Evolutionary conservation across 177 flowering plant species (phyloP), one percentile per base, ranked within the genome.

Genomic region (Vitis hybrid): DNA sequence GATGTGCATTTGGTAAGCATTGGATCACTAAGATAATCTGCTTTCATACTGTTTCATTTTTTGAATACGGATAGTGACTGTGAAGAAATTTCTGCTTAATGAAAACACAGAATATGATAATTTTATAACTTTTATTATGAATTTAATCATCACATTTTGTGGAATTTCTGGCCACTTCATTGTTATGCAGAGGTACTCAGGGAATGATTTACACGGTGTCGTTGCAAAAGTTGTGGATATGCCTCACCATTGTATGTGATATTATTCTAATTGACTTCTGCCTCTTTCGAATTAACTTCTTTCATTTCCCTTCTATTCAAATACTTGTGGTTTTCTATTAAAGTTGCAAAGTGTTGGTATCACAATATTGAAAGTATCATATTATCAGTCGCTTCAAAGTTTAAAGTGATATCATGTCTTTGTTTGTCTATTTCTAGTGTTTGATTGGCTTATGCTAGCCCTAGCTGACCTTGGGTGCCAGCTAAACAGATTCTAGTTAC

Each of bases 221-320:
- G 88, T 94, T 6, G 97, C 95, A 14, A 91, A 89, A 84, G 92
- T 96, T 67, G 70, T 88, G 64, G 99, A 96, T 79, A 96, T 96
- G 98, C 99, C 99, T 63, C 90, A 89, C 66, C 82, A 81, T 56
- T 96, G 99, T 96, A 89, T 56, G 99, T 82, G 15, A 57, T n/a
- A 27, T 8, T 58, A 19, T 40, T 66, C 13, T 61, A 27, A 27
- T 27, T 4, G 30, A 12, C 55, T 51, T 67, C 52, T 27, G 3
- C 3, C 7, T 52, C 57, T 52, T 16, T 51, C 30, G 0, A 27
- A 27, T 27, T 27, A 27, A 27, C 30, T 46, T 19, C 18, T 11
- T 2, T 65, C 46, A 40, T 40, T 40, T 40, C 9, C 48, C 48
- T 40, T 27, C 30, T 40, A 40, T 40, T 40, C 48, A 40, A 40